Conservation (phyloP, 495 filamentous ascomycete genomes). For the Hypoxylon rickii region DNA sequence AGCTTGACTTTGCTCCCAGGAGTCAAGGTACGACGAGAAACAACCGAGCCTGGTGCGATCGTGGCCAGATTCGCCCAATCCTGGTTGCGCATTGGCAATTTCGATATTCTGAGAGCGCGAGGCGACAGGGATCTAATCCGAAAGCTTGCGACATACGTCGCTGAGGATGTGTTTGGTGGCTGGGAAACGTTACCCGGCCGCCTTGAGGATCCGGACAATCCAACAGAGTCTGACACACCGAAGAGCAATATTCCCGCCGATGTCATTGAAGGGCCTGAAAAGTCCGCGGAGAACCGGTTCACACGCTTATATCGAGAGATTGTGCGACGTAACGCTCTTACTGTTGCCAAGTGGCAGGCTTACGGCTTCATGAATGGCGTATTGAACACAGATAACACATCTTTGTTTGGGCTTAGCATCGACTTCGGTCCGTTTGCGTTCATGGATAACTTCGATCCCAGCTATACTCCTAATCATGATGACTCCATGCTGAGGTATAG, state of each 20-base stretch:
- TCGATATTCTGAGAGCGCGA: constrained; percentile 80
- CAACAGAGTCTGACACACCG: constrained; percentile 39
- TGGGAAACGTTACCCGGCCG: constrained; percentile 77
- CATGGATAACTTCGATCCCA: constrained; percentile 91
- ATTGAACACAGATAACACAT: constrained; percentile 92
- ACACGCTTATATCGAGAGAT: constrained; percentile 86
- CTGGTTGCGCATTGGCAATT: constrained; percentile 94
- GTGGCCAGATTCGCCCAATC: constrained; percentile 87
- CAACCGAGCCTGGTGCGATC: constrained; percentile 90
- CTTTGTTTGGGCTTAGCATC: constrained; percentile 81
- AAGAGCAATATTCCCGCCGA: constrained; percentile 57
- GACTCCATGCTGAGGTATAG: constrained; percentile 84
- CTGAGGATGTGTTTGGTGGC: constrained; percentile 82
- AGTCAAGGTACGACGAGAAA: constrained; percentile 74
- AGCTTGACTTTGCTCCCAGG: constrained; percentile 77
- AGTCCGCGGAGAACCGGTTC: constrained; percentile 80
- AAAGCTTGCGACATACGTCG: constrained; percentile 76
- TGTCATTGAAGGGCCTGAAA: constrained; percentile 64
- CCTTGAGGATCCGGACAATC: constrained; percentile 52
- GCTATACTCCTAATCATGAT: constrained; percentile 96
- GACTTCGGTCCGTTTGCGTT: constrained; percentile 98
- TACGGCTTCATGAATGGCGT: constrained; percentile 99
- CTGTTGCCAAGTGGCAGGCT: constrained; percentile 92
- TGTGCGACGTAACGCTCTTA: constrained; percentile 80
- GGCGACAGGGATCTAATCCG: constrained; percentile 77